Evolutionary conservation across 352 stramenopile species (phyloP), one percentile per base, ranked within the genome.

Genomic region (Pythium utonaiense): DNA sequence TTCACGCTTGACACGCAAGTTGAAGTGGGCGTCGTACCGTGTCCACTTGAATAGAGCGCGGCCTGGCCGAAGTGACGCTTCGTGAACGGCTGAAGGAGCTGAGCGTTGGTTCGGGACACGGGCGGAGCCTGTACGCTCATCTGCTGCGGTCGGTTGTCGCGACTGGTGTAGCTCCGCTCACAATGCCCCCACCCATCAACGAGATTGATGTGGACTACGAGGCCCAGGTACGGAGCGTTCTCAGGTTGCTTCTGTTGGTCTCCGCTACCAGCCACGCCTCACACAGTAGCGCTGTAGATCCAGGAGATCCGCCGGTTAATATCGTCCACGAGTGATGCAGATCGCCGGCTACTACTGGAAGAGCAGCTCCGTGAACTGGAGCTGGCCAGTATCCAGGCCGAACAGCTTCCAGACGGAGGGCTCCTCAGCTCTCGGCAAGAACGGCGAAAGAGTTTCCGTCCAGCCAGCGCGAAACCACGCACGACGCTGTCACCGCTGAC

Each of bases 231-330:
- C 31, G 33, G 5, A 27, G 1, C 7, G 22, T 24, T 6, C 5
- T 50, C 10, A 41, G 22, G 3, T 14, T 7, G n/a, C 31, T 24
- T 14, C 16, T 54, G 19, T 22, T 28, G 28, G 21, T 45, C 17
- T 53, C 21, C 3, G n/a, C 27, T 27, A 47, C 19, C 45, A 25
- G 9, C 12, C 53, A 17, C 53, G 21, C 27, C n/a, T 27, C 7
- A 27, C 19, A 19, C 40, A 21, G 19, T 47, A 21, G 6, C 40
- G 14, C 40, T 47, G 24, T 54, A 90, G 83, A 88, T 90, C 56
- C 70, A 88, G 49, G 81, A 93, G 77, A 89, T 91, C 49, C 81
- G 75, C 51, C 79, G 81, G 13, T 64, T 93, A 21, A 83, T 93
- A 62, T 89, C 81, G 28, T 77, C 81, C 9, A 85, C 83, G 14